Evolutionary conservation across 2,329 filamentous ascomycete genomes (phyloP).

Genomic region (Hypocreales sp.): DNA sequence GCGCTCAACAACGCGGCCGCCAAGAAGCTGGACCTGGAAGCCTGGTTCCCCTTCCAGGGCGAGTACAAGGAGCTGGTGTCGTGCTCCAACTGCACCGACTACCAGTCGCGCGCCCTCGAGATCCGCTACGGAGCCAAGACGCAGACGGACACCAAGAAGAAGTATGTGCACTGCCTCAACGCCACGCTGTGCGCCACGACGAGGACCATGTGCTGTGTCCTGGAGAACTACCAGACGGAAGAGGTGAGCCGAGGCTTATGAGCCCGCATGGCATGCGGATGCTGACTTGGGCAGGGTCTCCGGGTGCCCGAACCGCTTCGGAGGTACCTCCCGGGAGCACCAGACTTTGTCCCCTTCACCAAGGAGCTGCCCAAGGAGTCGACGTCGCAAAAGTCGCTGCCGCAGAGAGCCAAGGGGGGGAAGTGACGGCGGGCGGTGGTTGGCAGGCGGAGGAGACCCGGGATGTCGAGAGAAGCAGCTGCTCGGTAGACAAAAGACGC

Average conservation of each 20-base stretch:
- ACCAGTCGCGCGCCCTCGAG: conserved; percentile 86
- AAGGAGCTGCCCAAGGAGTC: conserved; percentile 70
- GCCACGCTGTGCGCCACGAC: conserved; percentile 84
- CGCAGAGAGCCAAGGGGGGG: conserved; percentile 15
- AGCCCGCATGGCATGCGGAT: too few relatives aligned
- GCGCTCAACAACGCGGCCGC: conserved; percentile 63
- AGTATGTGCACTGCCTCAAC: conserved; percentile 89
- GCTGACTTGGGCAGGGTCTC: conserved; percentile 59
- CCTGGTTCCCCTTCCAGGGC: conserved; percentile 89
- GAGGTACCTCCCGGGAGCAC: conserved; percentile 80
- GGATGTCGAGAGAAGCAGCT: too few relatives aligned
- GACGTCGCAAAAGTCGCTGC: conserved; percentile 14
- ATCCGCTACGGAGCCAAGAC: conserved; percentile 84
- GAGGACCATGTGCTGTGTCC: conserved; percentile 79
- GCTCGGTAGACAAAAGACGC: too few relatives aligned
- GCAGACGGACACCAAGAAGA: conserved; percentile 68
- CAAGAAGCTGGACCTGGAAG: conserved; percentile 94
- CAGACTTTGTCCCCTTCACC: conserved; percentile 76
- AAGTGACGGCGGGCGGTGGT: conserved; percentile 8
- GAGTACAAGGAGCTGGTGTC: conserved; percentile 98
- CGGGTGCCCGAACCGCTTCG: conserved; percentile 68
- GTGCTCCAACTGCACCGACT: conserved; percentile 96
- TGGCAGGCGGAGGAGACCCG: too few relatives aligned
- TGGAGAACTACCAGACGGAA: conserved; percentile 94
- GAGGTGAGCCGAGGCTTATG: conserved; percentile 33